phyloP scores from a whole-genome alignment of 2,329 filamentous ascomycete genomes.

The Stagonosporopsis chrysanthemi region DNA sequence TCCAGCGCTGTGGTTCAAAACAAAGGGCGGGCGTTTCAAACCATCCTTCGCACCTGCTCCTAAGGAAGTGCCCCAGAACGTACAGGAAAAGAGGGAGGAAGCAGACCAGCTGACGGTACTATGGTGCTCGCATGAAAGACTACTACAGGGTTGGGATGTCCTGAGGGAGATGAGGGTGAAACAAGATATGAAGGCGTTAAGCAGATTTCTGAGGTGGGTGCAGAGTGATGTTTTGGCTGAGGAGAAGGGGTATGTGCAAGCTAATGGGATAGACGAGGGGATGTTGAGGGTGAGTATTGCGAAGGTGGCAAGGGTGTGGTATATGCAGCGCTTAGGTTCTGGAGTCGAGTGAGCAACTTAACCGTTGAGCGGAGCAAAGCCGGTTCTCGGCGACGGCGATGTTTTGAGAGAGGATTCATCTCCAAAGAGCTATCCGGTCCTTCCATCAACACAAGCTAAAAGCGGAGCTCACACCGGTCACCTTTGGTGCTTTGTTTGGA shows the following conservation, averaged over 20 bases:
- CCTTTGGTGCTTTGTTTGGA: too few species aligned
- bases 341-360: not conserved
- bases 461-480: too few species aligned
- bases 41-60: constrained; percentile 31
- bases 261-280: constrained; percentile 27
- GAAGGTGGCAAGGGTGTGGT: constrained; percentile 38
- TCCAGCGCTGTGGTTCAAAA: constrained; percentile 37
- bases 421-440: too few species aligned
- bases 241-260: constrained; percentile 31
- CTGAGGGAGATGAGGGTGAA: constrained; percentile 26
- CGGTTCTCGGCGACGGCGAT: too few species aligned
- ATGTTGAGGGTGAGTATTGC: constrained; percentile 32
- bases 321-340: constrained; percentile 12
- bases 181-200: constrained; percentile 25
- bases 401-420: too few species aligned
- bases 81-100: constrained; percentile 19
- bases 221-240: constrained; percentile 34
- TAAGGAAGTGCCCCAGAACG: constrained; percentile 14
- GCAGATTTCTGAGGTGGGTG: constrained; percentile 36
- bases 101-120: constrained; percentile 23
- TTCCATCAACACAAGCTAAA: too few species aligned
- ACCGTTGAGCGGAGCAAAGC: too few species aligned
- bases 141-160: constrained; percentile 40
- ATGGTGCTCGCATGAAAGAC: constrained; percentile 32
- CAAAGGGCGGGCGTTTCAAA: constrained; percentile 38